phyloP scores from a whole-genome alignment of 805 yeast genomes.

The Yarrowia hollandica region DNA sequence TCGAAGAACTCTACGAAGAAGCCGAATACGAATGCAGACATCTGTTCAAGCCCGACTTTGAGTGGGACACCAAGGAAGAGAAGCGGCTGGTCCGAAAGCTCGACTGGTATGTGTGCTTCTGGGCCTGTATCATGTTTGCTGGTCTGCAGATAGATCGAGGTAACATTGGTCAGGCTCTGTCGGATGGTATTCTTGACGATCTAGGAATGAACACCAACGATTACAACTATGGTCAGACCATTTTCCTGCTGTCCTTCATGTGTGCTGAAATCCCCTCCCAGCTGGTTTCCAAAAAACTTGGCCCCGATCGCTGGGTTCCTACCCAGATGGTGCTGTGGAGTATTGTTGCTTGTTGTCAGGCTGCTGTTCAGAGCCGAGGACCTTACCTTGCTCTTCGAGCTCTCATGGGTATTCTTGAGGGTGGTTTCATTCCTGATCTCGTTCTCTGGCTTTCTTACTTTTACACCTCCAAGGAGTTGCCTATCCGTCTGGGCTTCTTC shows the following conservation, averaged over 20 bases:
- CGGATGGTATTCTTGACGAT: conserved; percentile 57
- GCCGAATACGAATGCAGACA: conserved; percentile 56
- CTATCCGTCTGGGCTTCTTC: conserved; percentile 59
- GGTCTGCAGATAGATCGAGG: conserved; percentile 61
- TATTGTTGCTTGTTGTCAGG: conserved; percentile 55
- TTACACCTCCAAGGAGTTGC: conserved; percentile 58
- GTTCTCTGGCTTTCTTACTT: conserved; percentile 66
- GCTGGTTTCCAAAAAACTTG: conserved; percentile 59
- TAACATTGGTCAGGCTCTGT: conserved; percentile 57
- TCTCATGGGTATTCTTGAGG: conserved; percentile 59
- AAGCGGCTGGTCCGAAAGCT: conserved; percentile 50
- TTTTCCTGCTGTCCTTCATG: conserved; percentile 56
- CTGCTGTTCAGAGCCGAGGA: conserved; percentile 45
- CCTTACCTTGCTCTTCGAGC: conserved; percentile 53
- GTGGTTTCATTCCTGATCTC: conserved; percentile 69
- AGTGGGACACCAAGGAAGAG: conserved; percentile 58
- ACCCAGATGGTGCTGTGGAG: conserved; percentile 60
- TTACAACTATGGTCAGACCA: conserved; percentile 60
- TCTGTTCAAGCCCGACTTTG: conserved; percentile 57
- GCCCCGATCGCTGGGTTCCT: conserved; percentile 67
- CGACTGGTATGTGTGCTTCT: conserved; percentile 55
- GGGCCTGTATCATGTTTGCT: conserved; percentile 61
- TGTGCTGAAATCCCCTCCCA: conserved; percentile 68
- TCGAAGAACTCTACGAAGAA: conserved; percentile 48
- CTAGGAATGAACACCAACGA: conserved; percentile 55